Percentiles rank a stretch among this genome's conserved stretches.
phyloP scores from a whole-genome alignment of 176 grass and related monocot genomes.

The Avena atlantica region DNA sequence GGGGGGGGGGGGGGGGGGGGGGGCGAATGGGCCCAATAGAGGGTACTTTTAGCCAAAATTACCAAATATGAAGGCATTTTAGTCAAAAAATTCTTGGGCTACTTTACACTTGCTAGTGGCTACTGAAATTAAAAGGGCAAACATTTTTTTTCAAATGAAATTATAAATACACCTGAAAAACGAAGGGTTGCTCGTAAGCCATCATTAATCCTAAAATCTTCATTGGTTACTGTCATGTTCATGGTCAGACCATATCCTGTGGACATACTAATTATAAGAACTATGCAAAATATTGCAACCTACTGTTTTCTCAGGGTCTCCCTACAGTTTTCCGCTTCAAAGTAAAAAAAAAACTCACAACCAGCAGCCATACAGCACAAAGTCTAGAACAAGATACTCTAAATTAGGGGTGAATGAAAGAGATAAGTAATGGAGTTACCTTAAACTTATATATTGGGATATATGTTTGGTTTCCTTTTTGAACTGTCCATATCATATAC shows the following conservation, averaged over 20 bases:
- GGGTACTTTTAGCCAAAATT: too few relatives aligned
- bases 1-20: too few relatives aligned
- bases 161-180: conserved; percentile 26
- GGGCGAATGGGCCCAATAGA: too few relatives aligned
- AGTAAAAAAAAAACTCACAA: conserved; percentile 1
- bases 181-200: not conserved
- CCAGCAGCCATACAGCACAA: not conserved
- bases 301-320: not conserved
- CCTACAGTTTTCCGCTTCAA: not conserved
- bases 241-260: conserved; percentile 22
- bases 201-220: conserved; percentile 10
- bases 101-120: conserved; percentile 6
- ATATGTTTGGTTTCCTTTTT: conserved; percentile 46
- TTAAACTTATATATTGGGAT: conserved; percentile 9
- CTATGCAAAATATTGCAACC: conserved; percentile 24
- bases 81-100: too few relatives aligned
- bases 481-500: not conserved
- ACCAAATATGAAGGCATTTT: too few relatives aligned
- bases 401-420: conserved; percentile 13
- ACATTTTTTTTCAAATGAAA: conserved; percentile 11
- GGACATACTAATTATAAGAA: conserved; percentile 20
- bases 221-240: conserved; percentile 1
- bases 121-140: not conserved
- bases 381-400: conserved; percentile 23
- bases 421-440: not conserved